Conservation (phyloP, 768 basidiomycete species). For the Glaciozyma martinii region DNA sequence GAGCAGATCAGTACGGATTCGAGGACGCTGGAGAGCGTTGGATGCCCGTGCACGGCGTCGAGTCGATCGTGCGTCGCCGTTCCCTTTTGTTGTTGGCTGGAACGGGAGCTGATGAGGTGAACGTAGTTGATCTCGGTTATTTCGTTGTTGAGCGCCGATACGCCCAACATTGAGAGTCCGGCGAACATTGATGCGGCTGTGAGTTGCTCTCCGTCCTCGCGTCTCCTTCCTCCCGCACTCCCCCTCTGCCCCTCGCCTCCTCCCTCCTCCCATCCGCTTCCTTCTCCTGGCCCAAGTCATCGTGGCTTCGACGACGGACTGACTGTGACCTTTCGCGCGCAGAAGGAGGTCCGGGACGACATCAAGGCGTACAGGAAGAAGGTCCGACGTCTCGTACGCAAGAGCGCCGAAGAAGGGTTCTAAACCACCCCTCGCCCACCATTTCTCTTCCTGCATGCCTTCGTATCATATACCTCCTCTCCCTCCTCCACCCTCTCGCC, state of each 20-base stretch:
- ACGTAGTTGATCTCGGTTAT: conserved; percentile 86
- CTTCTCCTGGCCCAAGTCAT: too few species aligned
- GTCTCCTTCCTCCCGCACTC: not conserved
- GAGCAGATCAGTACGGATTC: conserved; percentile 87
- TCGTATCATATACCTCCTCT: too few species aligned
- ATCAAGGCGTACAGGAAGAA: conserved; percentile 72
- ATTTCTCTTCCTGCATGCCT: not conserved
- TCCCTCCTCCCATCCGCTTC: too few species aligned
- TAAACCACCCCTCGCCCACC: not conserved
- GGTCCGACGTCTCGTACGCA: conserved; percentile 76
- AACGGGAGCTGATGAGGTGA: not conserved
- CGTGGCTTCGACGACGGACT: not conserved
- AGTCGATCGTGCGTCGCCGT: conserved; percentile 68
- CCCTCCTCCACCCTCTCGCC: too few species aligned
- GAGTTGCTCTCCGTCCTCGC: conserved; percentile 15
- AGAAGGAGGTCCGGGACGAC: conserved; percentile 50
- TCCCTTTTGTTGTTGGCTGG: not conserved
- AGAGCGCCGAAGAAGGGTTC: conserved; percentile 77
- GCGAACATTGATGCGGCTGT: conserved; percentile 90
- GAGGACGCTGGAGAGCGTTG: conserved; percentile 95
- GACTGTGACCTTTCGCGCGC: not conserved
- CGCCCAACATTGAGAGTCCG: conserved; percentile 82
- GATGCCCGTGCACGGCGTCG: conserved; percentile 94
- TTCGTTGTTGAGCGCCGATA: conserved; percentile 84
- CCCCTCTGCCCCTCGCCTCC: not conserved